These are phyloP conservation scores for Chenopodium album DNA, from an alignment of 148 eudicot genomes.

Conservation along the genomic window DNA sequence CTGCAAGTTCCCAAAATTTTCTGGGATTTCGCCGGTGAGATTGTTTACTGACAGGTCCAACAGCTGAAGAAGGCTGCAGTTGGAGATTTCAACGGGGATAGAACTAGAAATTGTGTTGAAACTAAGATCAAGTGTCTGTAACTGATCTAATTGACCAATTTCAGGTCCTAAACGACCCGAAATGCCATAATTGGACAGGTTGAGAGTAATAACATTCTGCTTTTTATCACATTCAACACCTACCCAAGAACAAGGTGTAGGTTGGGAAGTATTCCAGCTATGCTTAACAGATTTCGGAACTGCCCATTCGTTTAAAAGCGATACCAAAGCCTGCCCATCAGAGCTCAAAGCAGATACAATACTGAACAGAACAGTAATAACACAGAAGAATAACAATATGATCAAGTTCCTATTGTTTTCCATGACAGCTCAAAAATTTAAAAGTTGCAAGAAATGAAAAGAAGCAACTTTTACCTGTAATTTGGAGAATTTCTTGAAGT, in stretches of 20 bases:
- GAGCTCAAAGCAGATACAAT: conserved; percentile 41
- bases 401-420: conserved; percentile 4
- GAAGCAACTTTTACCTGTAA: conserved; percentile 20
- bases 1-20: conserved; percentile 25
- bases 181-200: conserved; percentile 43
- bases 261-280: conserved; percentile 61
- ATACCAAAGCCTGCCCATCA: conserved; percentile 57
- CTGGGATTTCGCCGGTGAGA: conserved; percentile 46
- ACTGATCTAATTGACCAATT: conserved; percentile 39
- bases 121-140: conserved; percentile 42
- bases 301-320: conserved; percentile 57
- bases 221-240: conserved; percentile 51
- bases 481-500: not conserved
- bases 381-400: conserved; percentile 16
- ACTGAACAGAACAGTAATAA: conserved; percentile 10
- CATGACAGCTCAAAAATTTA: conserved; percentile 4
- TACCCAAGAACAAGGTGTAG: conserved; percentile 72
- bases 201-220: conserved; percentile 38
- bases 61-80: conserved; percentile 44
- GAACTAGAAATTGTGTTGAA: conserved; percentile 44
- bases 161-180: conserved; percentile 67
- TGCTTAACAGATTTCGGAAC: conserved; percentile 44
- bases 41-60: conserved; percentile 44
- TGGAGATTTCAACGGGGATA: conserved; percentile 48
- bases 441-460: not conserved